phyloP scores from a whole-genome alignment of 176 grass and related monocot species.

The Melocanna baccifera region DNA sequence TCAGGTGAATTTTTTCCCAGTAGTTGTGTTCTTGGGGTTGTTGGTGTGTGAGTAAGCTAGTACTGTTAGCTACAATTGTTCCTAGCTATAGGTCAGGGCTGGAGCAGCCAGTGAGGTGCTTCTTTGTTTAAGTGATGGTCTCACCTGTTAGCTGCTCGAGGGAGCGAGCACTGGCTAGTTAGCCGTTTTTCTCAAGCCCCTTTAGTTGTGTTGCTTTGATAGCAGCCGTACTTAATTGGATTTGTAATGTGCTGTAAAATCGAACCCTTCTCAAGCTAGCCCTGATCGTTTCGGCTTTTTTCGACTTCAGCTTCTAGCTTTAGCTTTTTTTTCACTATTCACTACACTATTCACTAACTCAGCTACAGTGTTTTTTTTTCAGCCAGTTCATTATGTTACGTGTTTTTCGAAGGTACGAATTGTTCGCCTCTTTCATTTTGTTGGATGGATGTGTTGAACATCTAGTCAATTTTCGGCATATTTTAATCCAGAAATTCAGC shows the following conservation, averaged over 20 bases:
- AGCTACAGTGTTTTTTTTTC: too few species aligned
- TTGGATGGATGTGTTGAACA: too few species aligned
- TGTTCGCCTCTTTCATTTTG: not conserved
- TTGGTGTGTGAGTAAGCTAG: not conserved
- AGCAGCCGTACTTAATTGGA: not conserved
- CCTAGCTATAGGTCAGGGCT: not conserved
- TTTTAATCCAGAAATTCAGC: too few species aligned
- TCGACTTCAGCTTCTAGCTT: too few species aligned
- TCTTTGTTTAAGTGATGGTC: conserved; percentile 3
- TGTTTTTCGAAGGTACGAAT: not conserved
- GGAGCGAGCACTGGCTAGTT: not conserved
- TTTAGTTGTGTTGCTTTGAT: not conserved
- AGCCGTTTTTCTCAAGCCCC: not conserved
- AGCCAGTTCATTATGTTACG: not conserved
- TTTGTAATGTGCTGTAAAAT: not conserved
- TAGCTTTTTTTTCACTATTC: too few species aligned
- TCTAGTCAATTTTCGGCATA: too few species aligned
- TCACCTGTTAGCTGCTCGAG: not conserved
- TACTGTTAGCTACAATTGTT: not conserved
- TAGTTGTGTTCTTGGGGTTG: not conserved
- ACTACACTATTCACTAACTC: too few species aligned
- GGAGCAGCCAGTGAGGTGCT: not conserved
- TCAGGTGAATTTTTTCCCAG: not conserved
- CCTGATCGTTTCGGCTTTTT: too few species aligned
- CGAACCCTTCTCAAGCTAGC: not conserved